These are phyloP conservation scores for Jackrogersella minutella DNA, from an alignment of 495 filamentous ascomycete species.

Conservation along the genomic window DNA sequence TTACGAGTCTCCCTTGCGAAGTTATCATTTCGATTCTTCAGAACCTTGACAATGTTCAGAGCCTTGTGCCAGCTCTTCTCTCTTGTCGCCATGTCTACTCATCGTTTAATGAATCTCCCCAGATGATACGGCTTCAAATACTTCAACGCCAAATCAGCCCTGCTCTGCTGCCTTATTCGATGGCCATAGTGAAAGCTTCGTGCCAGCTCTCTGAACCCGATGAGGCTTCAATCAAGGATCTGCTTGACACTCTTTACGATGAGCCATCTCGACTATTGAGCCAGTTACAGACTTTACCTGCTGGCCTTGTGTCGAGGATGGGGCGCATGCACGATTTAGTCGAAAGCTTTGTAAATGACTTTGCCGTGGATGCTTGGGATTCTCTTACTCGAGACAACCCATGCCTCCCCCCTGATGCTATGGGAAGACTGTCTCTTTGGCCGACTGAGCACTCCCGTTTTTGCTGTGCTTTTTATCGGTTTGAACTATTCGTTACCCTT, in stretches of 20 bases:
- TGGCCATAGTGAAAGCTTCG: slow-evolving; percentile 21
- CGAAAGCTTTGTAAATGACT: too few relatives aligned
- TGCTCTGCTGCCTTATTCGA: slow-evolving; percentile 22
- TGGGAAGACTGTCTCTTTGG: too few relatives aligned
- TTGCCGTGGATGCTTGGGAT: too few relatives aligned
- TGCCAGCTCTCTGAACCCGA: slow-evolving; percentile 7
- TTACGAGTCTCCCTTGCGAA: slow-evolving; percentile 19
- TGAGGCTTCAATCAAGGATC: slow-evolving; percentile 4
- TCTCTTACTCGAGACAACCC: too few relatives aligned
- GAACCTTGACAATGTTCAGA: slow-evolving; percentile 1
- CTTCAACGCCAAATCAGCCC: slow-evolving; percentile 20
- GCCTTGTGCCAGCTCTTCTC: slow-evolving; percentile 6
- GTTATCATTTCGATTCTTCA: slow-evolving; percentile 18
- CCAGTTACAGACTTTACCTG: too few relatives aligned
- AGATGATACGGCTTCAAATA: slow-evolving; percentile 18
- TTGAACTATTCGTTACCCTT: too few relatives aligned
- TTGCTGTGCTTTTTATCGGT: too few relatives aligned
- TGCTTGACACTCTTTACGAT: slow-evolving; percentile 23
- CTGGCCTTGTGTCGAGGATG: too few relatives aligned
- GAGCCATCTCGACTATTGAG: too few relatives aligned
- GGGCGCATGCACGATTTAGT: too few relatives aligned
- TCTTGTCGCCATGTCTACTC: slow-evolving; percentile 8
- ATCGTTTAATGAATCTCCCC: slow-evolving; percentile 9
- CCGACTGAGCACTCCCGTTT: too few relatives aligned
- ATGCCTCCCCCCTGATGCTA: too few relatives aligned